Percentiles rank a stretch among this genome's conserved stretches.
phyloP scores from a whole-genome alignment of 164 flowering plant species.

The Euptelea pleiosperma region DNA sequence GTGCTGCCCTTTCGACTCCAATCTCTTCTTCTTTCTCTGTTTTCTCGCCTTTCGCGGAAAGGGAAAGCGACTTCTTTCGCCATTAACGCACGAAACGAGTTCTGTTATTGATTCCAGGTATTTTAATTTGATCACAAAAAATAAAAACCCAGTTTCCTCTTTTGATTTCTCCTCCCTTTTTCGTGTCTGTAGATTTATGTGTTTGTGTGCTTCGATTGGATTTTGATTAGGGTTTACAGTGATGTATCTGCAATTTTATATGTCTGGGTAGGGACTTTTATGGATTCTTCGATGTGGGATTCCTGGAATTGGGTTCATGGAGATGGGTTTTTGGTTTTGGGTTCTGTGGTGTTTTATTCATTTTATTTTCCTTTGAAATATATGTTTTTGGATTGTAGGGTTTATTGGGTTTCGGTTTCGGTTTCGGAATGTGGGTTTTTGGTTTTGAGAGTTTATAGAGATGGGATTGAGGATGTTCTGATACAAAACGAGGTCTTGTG shows the following conservation, averaged over 20 bases:
- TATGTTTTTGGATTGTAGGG: not conserved
- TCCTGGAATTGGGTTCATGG: not conserved
- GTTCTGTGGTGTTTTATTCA: not conserved
- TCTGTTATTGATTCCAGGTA: not conserved
- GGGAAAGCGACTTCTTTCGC: not conserved
- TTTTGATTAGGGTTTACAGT: constrained; percentile 1
- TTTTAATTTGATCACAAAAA: not conserved
- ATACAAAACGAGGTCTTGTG: not conserved
- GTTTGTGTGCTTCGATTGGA: not conserved
- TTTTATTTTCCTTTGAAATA: no score
- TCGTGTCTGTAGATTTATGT: not conserved
- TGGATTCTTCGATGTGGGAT: not conserved
- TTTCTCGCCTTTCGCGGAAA: not conserved
- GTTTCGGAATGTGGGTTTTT: not conserved
- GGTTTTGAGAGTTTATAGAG: not conserved
- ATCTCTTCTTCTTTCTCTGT: not conserved
- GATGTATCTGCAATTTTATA: not conserved
- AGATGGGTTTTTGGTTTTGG: not conserved
- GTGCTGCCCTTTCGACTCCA: not conserved
- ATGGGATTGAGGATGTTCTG: not conserved
- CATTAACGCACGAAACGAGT: not conserved
- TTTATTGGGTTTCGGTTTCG: not conserved
- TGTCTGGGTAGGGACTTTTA: not conserved
- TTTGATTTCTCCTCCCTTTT: not conserved
- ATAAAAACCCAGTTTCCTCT: not conserved